Conservation (phyloP, 1,139 yeast genomes). For the Scheffersomyces insectosa region DNA sequence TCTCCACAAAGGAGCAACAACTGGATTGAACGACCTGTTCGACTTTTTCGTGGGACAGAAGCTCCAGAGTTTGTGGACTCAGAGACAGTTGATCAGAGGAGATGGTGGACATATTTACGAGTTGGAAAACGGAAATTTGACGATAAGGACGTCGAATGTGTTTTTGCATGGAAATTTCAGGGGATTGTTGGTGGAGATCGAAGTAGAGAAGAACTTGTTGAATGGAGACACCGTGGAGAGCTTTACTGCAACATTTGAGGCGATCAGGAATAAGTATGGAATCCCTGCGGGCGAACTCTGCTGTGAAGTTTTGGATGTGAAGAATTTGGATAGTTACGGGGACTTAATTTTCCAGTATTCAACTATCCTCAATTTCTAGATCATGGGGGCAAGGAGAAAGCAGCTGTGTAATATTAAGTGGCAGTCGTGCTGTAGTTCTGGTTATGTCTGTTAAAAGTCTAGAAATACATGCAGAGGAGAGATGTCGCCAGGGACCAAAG, state of each 20-base stretch:
- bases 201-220: constrained; percentile 14
- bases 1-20: constrained; percentile 46
- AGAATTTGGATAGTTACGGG: constrained; percentile 34
- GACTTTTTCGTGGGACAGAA: constrained; percentile 53
- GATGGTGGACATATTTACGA: constrained; percentile 72
- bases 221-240: constrained; percentile 13
- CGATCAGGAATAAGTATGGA: constrained; percentile 35
- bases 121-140: constrained; percentile 46
- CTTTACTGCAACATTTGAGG: constrained; percentile 23
- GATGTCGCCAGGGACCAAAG: too few species aligned
- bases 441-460: too few species aligned
- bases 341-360: constrained; percentile 51
- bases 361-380: constrained; percentile 42
- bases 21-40: constrained; percentile 51
- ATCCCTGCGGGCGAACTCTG: constrained; percentile 45
- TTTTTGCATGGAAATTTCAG: constrained; percentile 74
- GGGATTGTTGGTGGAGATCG: constrained; percentile 66
- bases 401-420: too few species aligned
- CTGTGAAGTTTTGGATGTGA: constrained; percentile 30
- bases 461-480: too few species aligned
- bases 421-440: too few species aligned
- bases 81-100: constrained; percentile 72
- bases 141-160: constrained; percentile 66
- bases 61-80: constrained; percentile 70
- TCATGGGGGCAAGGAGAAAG: neutral